phyloP scores from a whole-genome alignment of 768 basidiomycete genomes.

The Lyophyllum shimeji region DNA sequence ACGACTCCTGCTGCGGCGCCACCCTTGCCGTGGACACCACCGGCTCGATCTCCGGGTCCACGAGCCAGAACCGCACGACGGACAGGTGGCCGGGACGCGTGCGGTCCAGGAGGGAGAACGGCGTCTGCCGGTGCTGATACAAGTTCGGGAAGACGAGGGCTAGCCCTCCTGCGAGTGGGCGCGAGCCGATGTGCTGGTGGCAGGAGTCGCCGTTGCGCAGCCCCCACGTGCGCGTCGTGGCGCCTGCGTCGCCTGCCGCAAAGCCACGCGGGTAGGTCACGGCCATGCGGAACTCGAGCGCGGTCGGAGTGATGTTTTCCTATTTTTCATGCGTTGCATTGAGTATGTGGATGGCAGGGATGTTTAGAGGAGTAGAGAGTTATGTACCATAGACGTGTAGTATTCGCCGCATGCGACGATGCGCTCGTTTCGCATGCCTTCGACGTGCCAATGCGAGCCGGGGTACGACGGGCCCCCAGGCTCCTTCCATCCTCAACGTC shows the following conservation, averaged over 20 bases:
- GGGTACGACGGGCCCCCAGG: constrained; percentile 32
- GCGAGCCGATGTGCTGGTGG: constrained; percentile 46
- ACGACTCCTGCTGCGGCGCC: constrained; percentile 47
- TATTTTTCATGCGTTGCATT: constrained; percentile 18
- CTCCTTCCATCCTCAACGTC: constrained; percentile 18
- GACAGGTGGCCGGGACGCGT: constrained; percentile 41
- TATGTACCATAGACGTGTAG: constrained; percentile 38
- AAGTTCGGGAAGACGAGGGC: constrained; percentile 55
- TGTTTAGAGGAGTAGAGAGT: constrained; percentile 15
- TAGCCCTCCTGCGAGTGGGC: constrained; percentile 34
- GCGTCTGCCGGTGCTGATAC: constrained; percentile 46
- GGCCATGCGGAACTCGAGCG: constrained; percentile 50
- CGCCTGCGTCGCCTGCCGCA: constrained; percentile 43
- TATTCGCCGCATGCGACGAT: constrained; percentile 48
- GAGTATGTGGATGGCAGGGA: background rate
- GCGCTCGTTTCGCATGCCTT: constrained; percentile 53
- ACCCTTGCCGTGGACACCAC: constrained; percentile 44
- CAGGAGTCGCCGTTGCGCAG: constrained; percentile 43
- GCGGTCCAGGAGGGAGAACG: constrained; percentile 39
- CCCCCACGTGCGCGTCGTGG: constrained; percentile 50
- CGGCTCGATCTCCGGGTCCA: constrained; percentile 42
- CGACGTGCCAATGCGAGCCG: constrained; percentile 46
- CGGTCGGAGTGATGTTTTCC: constrained; percentile 41
- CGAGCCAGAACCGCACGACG: constrained; percentile 46
- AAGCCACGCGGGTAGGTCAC: constrained; percentile 46